These are phyloP conservation scores for Neltuma alba DNA, from an alignment of 306 rosid genomes.

Conservation along the genomic window DNA sequence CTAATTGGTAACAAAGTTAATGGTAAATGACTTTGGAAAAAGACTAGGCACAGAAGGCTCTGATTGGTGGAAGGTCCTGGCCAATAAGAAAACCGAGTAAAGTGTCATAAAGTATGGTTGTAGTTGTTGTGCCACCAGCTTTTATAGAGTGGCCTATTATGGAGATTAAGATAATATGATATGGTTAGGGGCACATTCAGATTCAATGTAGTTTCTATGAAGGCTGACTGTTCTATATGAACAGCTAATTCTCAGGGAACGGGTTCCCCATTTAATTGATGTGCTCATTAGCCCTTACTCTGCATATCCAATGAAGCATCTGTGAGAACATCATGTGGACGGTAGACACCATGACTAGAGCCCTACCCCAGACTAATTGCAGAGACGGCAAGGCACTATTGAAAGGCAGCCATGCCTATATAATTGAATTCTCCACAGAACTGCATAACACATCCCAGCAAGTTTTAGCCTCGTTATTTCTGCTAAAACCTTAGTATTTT, in stretches of 20 bases:
- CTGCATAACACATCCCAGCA: background rate
- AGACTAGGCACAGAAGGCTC: background rate
- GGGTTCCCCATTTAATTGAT: background rate
- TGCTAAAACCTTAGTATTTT: background rate
- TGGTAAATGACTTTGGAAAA: background rate
- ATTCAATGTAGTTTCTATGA: background rate
- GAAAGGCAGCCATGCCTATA: background rate
- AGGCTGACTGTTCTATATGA: background rate
- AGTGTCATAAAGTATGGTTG: background rate
- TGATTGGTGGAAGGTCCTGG: background rate
- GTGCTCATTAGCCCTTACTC: background rate
- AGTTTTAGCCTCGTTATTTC: background rate
- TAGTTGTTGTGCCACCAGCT: background rate
- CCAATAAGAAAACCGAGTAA: background rate
- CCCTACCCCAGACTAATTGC: background rate
- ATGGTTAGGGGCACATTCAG: background rate
- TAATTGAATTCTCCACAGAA: background rate
- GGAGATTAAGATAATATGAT: background rate
- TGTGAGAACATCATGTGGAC: background rate
- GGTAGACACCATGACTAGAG: background rate
- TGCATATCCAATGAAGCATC: background rate
- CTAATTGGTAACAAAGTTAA: background rate
- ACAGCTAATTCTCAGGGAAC: background rate
- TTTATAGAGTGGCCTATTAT: background rate
- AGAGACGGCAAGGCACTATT: background rate